These are phyloP conservation scores for Neurospora crassa DNA, from an alignment of 2,329 filamentous ascomycete species.

Conservation along the genomic window DNA sequence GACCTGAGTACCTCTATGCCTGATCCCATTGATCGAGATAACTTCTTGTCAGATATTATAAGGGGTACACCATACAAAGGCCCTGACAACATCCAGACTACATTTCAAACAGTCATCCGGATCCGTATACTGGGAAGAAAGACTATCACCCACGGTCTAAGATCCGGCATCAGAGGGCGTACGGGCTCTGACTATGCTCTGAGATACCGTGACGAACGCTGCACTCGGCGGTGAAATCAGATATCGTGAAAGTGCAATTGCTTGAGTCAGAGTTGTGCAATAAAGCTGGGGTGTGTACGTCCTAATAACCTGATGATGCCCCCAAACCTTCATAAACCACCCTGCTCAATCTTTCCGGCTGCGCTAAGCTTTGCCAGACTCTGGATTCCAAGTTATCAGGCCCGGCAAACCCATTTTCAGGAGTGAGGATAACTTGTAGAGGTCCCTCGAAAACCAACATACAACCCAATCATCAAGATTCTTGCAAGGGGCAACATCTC, in stretches of 20 bases:
- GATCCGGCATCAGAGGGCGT: not conserved
- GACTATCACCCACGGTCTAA: not conserved
- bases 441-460: not conserved
- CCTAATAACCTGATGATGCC: not conserved
- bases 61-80: not conserved
- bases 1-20: not conserved
- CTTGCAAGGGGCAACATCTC: not conserved
- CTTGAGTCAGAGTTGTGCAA: not conserved
- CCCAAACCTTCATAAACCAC: not conserved
- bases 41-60: not conserved
- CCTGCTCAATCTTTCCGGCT: not conserved
- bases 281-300: not conserved
- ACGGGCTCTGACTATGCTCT: not conserved
- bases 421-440: not conserved
- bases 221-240: not conserved
- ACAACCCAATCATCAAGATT: not conserved
- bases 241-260: not conserved
- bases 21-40: not conserved
- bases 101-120: not conserved
- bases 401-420: not conserved
- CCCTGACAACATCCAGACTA: not conserved
- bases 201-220: not conserved
- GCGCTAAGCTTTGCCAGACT: not conserved
- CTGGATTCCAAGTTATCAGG: not conserved
- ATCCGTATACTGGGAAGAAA: not conserved